Evolutionary conservation across 139 green algal genomes (phyloP).

Genomic region (Chlamydomonas schloesseri): DNA sequence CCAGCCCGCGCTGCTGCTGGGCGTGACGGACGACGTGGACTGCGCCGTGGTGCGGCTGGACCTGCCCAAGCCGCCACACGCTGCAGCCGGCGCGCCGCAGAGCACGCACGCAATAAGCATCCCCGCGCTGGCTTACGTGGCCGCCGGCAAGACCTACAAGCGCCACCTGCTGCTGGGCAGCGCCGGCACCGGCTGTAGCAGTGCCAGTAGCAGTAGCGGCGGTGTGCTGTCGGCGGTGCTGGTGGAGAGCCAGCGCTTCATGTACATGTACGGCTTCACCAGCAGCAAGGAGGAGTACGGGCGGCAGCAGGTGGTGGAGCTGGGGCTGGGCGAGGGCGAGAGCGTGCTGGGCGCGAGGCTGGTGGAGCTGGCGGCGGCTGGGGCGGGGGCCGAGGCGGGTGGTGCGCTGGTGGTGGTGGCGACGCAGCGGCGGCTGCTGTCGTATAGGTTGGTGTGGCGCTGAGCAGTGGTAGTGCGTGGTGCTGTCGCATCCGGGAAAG

Average conservation of each 20-base stretch:
- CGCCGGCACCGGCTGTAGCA: background rate
- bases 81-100: too few relatives aligned
- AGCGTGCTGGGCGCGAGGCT: conserved; percentile 69
- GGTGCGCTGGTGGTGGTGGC: conserved; percentile 40
- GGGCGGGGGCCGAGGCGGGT: background rate
- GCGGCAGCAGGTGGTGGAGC: conserved; percentile 70
- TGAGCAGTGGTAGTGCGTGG: too few relatives aligned
- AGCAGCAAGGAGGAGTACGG: conserved; percentile 44
- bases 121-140: conserved; percentile 78
- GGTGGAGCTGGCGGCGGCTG: conserved; percentile 16
- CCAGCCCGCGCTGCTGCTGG: conserved; percentile 41
- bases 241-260: conserved; percentile 70
- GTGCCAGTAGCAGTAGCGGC: background rate
- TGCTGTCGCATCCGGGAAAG: too few relatives aligned
- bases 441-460: background rate
- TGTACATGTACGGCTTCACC: conserved; percentile 72
- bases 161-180: conserved; percentile 76
- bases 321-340: conserved; percentile 63
- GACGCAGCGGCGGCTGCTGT: conserved; percentile 51
- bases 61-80: too few relatives aligned
- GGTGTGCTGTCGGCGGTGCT: conserved; percentile 56
- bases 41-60: conserved; percentile 65
- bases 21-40: conserved; percentile 76
- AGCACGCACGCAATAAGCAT: conserved; percentile 59
- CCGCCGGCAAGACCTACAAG: conserved; percentile 76